Conservation (phyloP, 2,329 filamentous ascomycete genomes). For the Fusarium temperatum region DNA sequence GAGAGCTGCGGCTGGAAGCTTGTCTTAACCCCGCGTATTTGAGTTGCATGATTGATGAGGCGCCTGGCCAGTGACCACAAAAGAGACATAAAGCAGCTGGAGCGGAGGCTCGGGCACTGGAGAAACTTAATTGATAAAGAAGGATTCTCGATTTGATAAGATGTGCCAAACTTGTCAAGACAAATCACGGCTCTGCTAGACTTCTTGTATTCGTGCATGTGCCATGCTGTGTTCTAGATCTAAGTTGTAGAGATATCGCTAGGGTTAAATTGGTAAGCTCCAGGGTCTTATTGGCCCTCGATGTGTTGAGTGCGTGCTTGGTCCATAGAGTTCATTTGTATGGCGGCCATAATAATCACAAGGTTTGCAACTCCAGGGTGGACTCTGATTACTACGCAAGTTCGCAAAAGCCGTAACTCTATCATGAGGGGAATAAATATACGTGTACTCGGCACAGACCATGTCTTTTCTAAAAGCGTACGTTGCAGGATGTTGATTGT, state of each 20-base stretch:
- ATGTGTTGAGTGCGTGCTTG: too few relatives aligned
- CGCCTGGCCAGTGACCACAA: background rate
- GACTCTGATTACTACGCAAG: background rate
- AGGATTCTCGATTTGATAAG: background rate
- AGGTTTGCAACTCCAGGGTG: background rate
- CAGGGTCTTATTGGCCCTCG: accelerated
- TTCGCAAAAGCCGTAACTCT: background rate
- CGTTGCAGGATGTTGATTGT: background rate
- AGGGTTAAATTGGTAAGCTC: background rate
- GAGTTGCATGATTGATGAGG: background rate
- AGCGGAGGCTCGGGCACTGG: too few relatives aligned
- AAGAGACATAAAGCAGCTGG: background rate
- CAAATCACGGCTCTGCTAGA: background rate
- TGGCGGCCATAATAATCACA: background rate
- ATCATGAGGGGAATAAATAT: background rate
- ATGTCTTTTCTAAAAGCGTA: background rate
- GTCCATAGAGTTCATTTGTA: background rate
- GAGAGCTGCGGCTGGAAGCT: background rate
- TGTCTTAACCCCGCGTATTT: too few relatives aligned
- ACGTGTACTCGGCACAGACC: background rate
- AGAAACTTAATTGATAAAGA: accelerated
- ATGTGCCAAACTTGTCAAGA: background rate
- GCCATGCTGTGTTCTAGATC: too few relatives aligned
- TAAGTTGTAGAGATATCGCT: background rate
- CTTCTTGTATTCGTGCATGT: background rate